Base-by-base conservation (phyloP, 2,329 filamentous ascomycete species). In the Diaporthe eres region DNA sequence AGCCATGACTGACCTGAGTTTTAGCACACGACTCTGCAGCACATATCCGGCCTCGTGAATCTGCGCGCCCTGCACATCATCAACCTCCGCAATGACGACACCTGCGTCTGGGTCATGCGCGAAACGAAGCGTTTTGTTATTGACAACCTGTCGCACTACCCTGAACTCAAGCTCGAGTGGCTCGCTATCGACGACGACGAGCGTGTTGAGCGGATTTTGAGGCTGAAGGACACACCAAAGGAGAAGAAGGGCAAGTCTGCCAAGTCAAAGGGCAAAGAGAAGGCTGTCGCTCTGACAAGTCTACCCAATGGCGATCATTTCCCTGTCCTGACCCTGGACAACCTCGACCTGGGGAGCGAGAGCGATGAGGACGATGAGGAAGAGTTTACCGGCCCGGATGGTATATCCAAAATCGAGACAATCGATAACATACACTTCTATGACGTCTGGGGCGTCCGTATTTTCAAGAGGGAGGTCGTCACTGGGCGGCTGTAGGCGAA, bases 71-170 rank as follows among this genome's bases (percentile, higher is more conserved):
- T 92, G 42, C 89, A 92, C 76, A 87, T 91, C 22, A 82, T 90
- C 53, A 85, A 85, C 47, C 88, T 92, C 75, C 86, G 88, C 25
- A 88, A 87, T 75, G 88, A 90, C 44, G 89, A 91, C 77, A 88
- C 88, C 0, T 92, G 90, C 74, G 83, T 88, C 19, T 90, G 87
- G 84, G 88, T 91, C 10, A 87, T 89, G 82, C 85, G 86, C 25
- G 90, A 92, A 82, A 88, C 89, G 3, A 85, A 88, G 55, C 86
- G 85, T n/a, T 92, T 92, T 80, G 86, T 90, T 39, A 85, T 91
- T 13, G 91, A 93, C 80, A 90, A 86, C 44, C 81, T 92, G 2
- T 87, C 88, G 2, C 89, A 92, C 75, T 85, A 89, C 75, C 89
- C 89, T 0, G 80, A 87, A 13, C 83, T 91, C 79, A 89, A 89